Evolutionary conservation across 2,329 filamentous ascomycete species (phyloP).

Genomic region (Tolypocladium endophyticum): DNA sequence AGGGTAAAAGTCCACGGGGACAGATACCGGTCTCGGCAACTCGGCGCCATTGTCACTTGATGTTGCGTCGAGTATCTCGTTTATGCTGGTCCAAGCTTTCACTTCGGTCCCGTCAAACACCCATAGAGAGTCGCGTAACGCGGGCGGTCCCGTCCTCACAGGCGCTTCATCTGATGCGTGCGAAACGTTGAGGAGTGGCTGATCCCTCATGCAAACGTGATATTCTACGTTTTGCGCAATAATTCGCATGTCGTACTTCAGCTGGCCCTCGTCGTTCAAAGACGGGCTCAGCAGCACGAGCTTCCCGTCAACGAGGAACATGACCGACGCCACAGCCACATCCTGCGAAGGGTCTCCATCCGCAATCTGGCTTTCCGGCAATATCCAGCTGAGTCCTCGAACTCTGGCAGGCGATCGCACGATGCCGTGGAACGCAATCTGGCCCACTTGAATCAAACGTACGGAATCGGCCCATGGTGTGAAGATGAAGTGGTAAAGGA

Average conservation of each 20-base stretch:
- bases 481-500: slow-evolving; percentile 91
- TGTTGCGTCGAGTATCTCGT: slow-evolving; percentile 67
- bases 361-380: slow-evolving; percentile 79
- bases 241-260: slow-evolving; percentile 98
- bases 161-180: slow-evolving; percentile 13
- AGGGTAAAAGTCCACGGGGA: slow-evolving; percentile 92
- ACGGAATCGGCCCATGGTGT: slow-evolving; percentile 58
- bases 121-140: slow-evolving; percentile 80
- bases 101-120: slow-evolving; percentile 82
- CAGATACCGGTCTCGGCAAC: slow-evolving; percentile 61
- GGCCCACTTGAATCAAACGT: slow-evolving; percentile 82
- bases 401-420: slow-evolving; percentile 88
- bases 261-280: slow-evolving; percentile 65
- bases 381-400: slow-evolving; percentile 86
- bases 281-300: slow-evolving; percentile 85
- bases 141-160: slow-evolving; percentile 26
- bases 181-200: slow-evolving; percentile 37
- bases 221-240: slow-evolving; percentile 95
- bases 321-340: slow-evolving; percentile 81
- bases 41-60: slow-evolving; percentile 57
- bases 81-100: slow-evolving; percentile 80
- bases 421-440: slow-evolving; percentile 95
- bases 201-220: slow-evolving; percentile 85
- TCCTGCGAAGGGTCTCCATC: slow-evolving; percentile 94
- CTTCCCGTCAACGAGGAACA: slow-evolving; percentile 97